Evolutionary conservation across 2,329 filamentous ascomycete genomes (phyloP), one percentile per base, ranked within the genome.

Genomic region (Clonostachys solani): DNA sequence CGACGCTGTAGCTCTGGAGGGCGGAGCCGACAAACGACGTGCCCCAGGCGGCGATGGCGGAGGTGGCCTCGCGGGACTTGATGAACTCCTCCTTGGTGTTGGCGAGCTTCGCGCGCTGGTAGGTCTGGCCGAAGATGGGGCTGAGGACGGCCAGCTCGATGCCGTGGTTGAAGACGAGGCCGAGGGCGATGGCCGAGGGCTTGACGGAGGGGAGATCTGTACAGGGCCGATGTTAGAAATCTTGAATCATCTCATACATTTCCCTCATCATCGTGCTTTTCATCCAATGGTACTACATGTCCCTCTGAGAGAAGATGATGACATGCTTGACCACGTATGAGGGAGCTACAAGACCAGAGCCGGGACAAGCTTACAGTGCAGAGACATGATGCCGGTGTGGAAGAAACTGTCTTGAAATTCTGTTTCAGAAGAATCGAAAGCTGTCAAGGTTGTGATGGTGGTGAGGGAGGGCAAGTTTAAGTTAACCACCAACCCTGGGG

Each of bases 71-170:
- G 80, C 91, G 92, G 59, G 89, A 95, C 71, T 86, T 86, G 71
- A 95, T 74, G 74, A 96, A 97, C 75, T 97, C 92, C 75, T 97
- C 92, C 77, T 94, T 95, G 63, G 86, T 89, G 83, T 95, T 92
- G 68, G 92, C 83, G 51, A 82, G 75, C 80, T 95, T 92, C 58
- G 92, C 92, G 59, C 89, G 87, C 74, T 92, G 86, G 81, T 96
- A 96, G 63, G 90, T 92, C 64, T 95, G 86, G 65, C 94, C 92
- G 68, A 97, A 96, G 71, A 97, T 74, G 53, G 92, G 92, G 50
- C 84, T 81, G 53, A 97, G 82, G 60, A 97, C 83, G 53, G 89
- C 92, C 54, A 94, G 84, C 64, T 94, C 94, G 61, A 90, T 80
- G 61, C 86, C 85, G 75, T 99, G 92, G 80, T 88, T 96, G 84